Base-by-base conservation (phyloP, 345 rosid genomes). In the Cardiospermum halicacabum region DNA sequence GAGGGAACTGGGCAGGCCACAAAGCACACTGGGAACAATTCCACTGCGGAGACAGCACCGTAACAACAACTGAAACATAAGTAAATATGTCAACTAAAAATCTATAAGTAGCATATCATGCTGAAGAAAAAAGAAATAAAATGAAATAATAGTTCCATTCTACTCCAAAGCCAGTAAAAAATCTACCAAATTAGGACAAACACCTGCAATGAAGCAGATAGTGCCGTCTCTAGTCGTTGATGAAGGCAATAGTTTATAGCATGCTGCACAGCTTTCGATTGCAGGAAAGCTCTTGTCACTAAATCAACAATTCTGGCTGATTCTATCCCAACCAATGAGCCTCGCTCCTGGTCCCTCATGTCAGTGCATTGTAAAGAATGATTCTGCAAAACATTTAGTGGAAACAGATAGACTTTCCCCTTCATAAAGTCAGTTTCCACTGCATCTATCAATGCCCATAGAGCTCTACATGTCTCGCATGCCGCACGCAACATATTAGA, bases 1-100 rank as follows among this genome's bases (percentile, higher is more conserved):
- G 28, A 88, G 83, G 70, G 99, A 85, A 74, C 80, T 91, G 71
- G 97, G 93, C 72, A 94, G 77, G 61, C 97, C 99, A 56, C 99
- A 94, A 53, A 94, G 90, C 60, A 91, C 72, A 74, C 80, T 77
- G 31, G 95, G 87, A 69, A 94, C 73, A 57, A 83, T 74, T 74
- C 87, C 88, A 71, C 72, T 89, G 65, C 82, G 89, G 48, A 91
- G 85, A 78, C 96, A 94, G 75, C 96, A 91, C 74, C 99, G 84
- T 75, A 84, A 76, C 74, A 94, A 77, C 63, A 94, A 77, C 99
- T 94, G 96, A 79, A 74, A 71, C 62, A 77, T 71, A 37, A 59
- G 48, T 62, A 31, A 71, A 30, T 27, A 64, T 36, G 58, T 42
- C 26, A 48, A 26, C 10, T 51, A 62, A 51, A 67, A 45, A 61